A percentile compares a stretch with the other conserved stretches of the same genome.
Evolutionary conservation across 768 basidiomycete species (phyloP).

Genomic region (Auricularia cornea): DNA sequence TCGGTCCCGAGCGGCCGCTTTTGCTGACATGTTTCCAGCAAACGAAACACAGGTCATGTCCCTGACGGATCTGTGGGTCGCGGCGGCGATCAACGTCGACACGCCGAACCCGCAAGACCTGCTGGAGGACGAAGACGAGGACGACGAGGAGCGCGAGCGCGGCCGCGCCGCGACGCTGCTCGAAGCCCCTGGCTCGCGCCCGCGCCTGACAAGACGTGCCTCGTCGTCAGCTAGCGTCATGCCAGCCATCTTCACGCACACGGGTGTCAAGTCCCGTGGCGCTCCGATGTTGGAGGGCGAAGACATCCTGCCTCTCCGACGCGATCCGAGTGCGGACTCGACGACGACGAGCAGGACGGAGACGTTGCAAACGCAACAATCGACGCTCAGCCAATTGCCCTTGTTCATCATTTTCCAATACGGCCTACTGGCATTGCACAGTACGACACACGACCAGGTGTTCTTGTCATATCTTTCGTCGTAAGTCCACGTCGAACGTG

Average conservation of each 20-base stretch:
- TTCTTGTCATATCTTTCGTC: conserved; percentile 89
- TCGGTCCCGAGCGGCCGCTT: neutral
- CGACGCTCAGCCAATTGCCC: conserved; percentile 68
- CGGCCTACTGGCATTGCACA: conserved; percentile 79
- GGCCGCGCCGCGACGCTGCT: neutral
- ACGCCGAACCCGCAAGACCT: conserved; percentile 55
- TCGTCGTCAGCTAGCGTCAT: conserved; percentile 17
- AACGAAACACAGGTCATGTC: conserved; percentile 93
- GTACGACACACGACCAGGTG: conserved; percentile 83
- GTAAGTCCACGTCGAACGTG: conserved; percentile 35
- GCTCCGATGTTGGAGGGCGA: neutral
- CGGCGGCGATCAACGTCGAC: conserved; percentile 94
- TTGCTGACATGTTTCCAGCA: conserved; percentile 32
- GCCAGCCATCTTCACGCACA: conserved; percentile 76
- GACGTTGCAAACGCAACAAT: conserved; percentile 47
- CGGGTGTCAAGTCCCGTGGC: conserved; percentile 46
- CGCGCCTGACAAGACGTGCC: neutral
- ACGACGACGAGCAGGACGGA: conserved; percentile 13
- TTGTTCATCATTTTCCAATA: conserved; percentile 84
- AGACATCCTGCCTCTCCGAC: neutral
- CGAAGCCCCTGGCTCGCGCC: neutral
- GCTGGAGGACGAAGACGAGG: conserved; percentile 41
- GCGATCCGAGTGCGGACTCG: neutral
- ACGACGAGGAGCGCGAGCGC: conserved; percentile 14
- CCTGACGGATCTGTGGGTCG: conserved; percentile 96